Evolutionary conservation across 2,329 filamentous ascomycete species (phyloP).

Genomic region (Lasiodiplodia sp.): DNA sequence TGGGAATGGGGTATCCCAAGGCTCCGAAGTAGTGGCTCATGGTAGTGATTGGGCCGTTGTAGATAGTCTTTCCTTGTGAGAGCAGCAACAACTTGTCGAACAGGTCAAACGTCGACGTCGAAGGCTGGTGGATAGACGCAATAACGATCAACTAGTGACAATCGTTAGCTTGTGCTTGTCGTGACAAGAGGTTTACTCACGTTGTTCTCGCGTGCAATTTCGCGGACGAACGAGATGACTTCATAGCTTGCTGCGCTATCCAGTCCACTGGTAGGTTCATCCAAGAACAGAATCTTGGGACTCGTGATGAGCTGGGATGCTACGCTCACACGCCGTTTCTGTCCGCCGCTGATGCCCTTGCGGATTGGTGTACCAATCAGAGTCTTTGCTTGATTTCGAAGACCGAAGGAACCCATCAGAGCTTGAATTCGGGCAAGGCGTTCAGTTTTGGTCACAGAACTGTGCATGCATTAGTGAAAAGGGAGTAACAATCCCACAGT

Average conservation of each 20-base stretch:
- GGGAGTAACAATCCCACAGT: not conserved
- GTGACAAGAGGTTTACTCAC: conserved; percentile 49
- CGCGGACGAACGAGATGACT: conserved; percentile 75
- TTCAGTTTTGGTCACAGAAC: conserved; percentile 62
- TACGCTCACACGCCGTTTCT: conserved; percentile 81
- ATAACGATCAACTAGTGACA: conserved; percentile 73
- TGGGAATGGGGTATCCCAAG: conserved; percentile 68
- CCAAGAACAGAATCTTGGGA: conserved; percentile 81
- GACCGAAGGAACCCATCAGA: conserved; percentile 75
- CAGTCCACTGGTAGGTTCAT: conserved; percentile 84
- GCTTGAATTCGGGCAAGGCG: conserved; percentile 68
- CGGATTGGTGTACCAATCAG: conserved; percentile 82
- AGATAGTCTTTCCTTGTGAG: conserved; percentile 73
- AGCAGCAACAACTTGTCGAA: conserved; percentile 82
- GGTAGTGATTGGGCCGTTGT: conserved; percentile 69
- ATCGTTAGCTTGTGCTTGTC: not conserved
- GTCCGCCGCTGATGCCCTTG: conserved; percentile 84
- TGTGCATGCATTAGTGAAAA: conserved; percentile 38
- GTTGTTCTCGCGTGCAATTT: conserved; percentile 70
- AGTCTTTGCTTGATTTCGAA: conserved; percentile 71
- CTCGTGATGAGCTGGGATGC: conserved; percentile 82
- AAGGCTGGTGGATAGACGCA: conserved; percentile 86
- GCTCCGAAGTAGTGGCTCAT: conserved; percentile 69
- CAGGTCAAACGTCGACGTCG: conserved; percentile 77
- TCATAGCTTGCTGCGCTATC: conserved; percentile 80